phyloP scores from a whole-genome alignment of 2,329 filamentous ascomycete species.

The Epichloe glyceriae region DNA sequence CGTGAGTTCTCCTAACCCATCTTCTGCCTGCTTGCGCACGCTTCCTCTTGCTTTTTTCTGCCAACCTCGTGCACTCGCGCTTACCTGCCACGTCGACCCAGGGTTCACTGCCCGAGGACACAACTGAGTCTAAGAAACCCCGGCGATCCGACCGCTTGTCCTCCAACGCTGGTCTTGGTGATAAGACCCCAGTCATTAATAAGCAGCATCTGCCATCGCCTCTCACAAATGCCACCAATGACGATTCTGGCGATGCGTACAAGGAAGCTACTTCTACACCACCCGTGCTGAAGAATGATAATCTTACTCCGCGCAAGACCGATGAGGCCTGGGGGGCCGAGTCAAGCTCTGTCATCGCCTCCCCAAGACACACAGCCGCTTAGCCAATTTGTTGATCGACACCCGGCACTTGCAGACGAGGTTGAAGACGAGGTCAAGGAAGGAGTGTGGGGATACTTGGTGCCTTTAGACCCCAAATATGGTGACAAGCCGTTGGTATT shows the following conservation, averaged over 20 bases:
- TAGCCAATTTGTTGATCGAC: slow-evolving; percentile 61
- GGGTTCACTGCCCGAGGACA: slow-evolving; percentile 52
- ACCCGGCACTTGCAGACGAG: slow-evolving; percentile 61
- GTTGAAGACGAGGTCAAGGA: slow-evolving; percentile 73
- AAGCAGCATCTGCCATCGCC: slow-evolving; percentile 69
- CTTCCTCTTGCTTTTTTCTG: slow-evolving; percentile 6
- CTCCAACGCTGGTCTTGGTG: slow-evolving; percentile 19
- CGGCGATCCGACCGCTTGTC: slow-evolving; percentile 64
- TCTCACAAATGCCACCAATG: slow-evolving; percentile 46
- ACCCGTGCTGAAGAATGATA: slow-evolving; percentile 44
- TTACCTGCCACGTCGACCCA: slow-evolving; percentile 23
- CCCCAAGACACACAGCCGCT: slow-evolving; percentile 51
- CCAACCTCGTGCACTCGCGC: slow-evolving; percentile 9
- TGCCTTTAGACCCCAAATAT: slow-evolving; percentile 62
- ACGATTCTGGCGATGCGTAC: slow-evolving; percentile 44
- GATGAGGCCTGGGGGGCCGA: slow-evolving; percentile 34
- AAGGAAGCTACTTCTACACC: slow-evolving; percentile 65
- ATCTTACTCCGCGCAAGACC: slow-evolving; percentile 36
- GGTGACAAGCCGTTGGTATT: slow-evolving; percentile 57
- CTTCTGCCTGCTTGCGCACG: slow-evolving; percentile 11
- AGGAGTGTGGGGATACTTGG: slow-evolving; percentile 90
- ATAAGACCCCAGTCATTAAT: slow-evolving; percentile 47
- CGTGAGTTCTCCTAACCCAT: slow-evolving; percentile 35
- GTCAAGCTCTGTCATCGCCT: slow-evolving; percentile 40
- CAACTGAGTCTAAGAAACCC: slow-evolving; percentile 66